Base-by-base conservation (phyloP, 176 grass and related monocot genomes). In the Alloteropsis semialata region DNA sequence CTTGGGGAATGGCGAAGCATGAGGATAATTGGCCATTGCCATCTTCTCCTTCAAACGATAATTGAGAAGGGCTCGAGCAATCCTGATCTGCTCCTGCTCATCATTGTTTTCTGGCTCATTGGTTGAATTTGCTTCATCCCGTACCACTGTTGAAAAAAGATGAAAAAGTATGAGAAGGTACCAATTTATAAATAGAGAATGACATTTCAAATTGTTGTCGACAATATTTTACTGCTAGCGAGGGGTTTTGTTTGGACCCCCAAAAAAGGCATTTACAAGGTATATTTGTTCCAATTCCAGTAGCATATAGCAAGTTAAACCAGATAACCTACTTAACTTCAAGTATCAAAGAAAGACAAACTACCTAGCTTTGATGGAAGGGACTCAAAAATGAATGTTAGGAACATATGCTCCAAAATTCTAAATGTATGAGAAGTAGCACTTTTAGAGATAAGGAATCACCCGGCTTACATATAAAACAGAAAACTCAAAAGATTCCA, bases 31-130 rank as follows among this genome's bases (percentile, higher is more conserved):
- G 25, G 85, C 93, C 97, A 96, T 99, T 5, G 97, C 91, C 49
- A 94, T 96, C 77, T 90, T 99, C 60, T 96, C 97, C 81, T 99
- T 88, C n/a, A 92, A 72, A 51, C 97, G 93, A 32, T 99, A 99
- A 34, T 92, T 96, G 42, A 99, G 89, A 54, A 99, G 90, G 73
- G 97, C 97, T 80, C 97, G 87, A 49, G 97, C 93, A 76, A 99
- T 99, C 51, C 89, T 89, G 34, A 99, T 96, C 87, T 96, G 97
- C 69, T 99, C 97, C 87, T 92, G 91, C 85, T 99, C 97, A 29
- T 99, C 97, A 64, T 86, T 99, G 83, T 88, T 96, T 69, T 93
- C 92, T 15, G 85, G 88, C 87, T 99, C 97, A 41, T 72, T 84
- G 81, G 89, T 90, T 51, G 87, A 85, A 88, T 85, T 96, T 18